These are phyloP conservation scores for Coemansia sp. DNA, from an alignment of 192 early-diverging fungal species.

Conservation along the genomic window DNA sequence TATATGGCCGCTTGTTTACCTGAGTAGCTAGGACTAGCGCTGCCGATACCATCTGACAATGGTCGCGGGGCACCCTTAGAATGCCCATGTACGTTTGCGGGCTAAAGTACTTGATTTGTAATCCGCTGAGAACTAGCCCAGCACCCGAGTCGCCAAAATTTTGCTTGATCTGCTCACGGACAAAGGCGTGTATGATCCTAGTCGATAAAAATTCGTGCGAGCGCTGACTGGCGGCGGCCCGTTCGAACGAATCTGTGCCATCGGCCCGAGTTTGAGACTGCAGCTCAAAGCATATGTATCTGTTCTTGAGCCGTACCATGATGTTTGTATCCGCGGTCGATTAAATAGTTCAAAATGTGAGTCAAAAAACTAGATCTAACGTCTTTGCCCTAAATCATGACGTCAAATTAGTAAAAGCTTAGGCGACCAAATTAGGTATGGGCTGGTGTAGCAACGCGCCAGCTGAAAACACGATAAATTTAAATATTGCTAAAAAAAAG, in stretches of 20 bases:
- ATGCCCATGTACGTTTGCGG: conserved; percentile 37
- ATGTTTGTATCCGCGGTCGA: not conserved
- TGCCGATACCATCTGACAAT: conserved; percentile 41
- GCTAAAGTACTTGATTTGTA: conserved; percentile 45
- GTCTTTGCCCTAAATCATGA: not conserved
- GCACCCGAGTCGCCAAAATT: conserved; percentile 47
- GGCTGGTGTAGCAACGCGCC: not conserved
- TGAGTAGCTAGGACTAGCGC: conserved; percentile 23
- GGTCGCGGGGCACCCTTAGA: conserved; percentile 44
- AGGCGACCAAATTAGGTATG: not conserved
- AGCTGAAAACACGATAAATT: not conserved
- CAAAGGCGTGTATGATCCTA: conserved; percentile 16
- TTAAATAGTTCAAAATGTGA: not conserved
- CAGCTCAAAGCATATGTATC: conserved; percentile 51
- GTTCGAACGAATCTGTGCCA: not conserved
- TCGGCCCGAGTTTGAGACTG: not conserved
- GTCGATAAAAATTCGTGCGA: not conserved
- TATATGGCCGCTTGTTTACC: conserved; percentile 20
- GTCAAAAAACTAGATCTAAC: not conserved
- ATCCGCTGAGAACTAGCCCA: conserved; percentile 23
- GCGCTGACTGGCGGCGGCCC: not conserved
- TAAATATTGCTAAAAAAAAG: not conserved
- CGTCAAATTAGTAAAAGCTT: not conserved
- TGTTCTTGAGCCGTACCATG: conserved; percentile 53
- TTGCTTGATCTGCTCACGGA: conserved; percentile 30